Conservation (phyloP, 2,329 filamentous ascomycete species). For the Neofusicoccum sp. region DNA sequence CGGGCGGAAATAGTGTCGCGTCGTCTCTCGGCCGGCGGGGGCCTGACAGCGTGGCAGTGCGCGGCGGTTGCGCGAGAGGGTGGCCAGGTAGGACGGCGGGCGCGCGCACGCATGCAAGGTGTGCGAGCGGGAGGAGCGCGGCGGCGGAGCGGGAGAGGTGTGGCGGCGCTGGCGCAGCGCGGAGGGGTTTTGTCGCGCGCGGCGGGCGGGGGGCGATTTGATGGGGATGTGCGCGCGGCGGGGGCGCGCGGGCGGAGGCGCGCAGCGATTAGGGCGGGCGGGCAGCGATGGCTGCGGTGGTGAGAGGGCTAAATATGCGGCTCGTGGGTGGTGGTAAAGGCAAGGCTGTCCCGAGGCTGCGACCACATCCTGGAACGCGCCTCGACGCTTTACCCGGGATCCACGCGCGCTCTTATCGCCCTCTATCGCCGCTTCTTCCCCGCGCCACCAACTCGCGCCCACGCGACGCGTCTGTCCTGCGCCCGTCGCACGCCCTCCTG, state of each 20-base stretch:
- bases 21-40: background rate
- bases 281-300: too few species aligned
- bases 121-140: too few species aligned
- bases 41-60: background rate
- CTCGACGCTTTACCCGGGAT: background rate
- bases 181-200: background rate
- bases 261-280: background rate
- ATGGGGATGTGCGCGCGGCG: background rate
- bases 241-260: background rate
- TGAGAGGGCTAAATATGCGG: slow-evolving; percentile 11
- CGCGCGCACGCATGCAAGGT: background rate
- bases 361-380: too few species aligned
- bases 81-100: background rate
- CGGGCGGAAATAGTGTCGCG: background rate
- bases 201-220: background rate
- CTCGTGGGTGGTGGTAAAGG: slow-evolving; percentile 12
- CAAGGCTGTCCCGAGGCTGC: slow-evolving; percentile 12
- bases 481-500: background rate
- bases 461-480: background rate
- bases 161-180: background rate
- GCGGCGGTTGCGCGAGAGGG: background rate
- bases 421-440: background rate
- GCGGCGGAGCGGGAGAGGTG: slow-evolving; percentile 4
- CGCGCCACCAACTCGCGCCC: background rate
- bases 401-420: background rate